Percentiles rank a stretch among this genome's conserved stretches.
Evolutionary conservation across 129 eudicot genomes (phyloP).

Genomic region (Lactuca saligna): DNA sequence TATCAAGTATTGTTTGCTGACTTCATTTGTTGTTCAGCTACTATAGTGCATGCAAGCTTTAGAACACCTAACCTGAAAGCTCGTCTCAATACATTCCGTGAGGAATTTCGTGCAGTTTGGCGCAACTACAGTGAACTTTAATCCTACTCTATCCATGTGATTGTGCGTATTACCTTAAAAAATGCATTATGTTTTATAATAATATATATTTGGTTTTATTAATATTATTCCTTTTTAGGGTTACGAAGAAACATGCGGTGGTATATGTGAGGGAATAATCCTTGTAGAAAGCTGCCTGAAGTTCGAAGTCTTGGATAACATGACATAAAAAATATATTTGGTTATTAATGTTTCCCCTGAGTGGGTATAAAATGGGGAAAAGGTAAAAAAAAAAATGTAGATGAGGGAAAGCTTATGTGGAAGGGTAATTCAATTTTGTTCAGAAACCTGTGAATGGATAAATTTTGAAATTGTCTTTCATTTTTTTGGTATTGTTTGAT

Average conservation of each 20-base stretch:
- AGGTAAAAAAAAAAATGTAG: not conserved
- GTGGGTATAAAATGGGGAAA: constrained; percentile 5
- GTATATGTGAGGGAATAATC: constrained; percentile 29
- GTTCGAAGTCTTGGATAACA: constrained; percentile 19
- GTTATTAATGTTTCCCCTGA: not conserved
- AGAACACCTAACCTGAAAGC: constrained; percentile 97
- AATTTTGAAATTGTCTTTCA: not conserved
- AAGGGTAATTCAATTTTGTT: constrained; percentile 12
- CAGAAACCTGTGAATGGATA: constrained; percentile 13
- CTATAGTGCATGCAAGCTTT: constrained; percentile 83
- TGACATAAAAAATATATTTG: constrained; percentile 16
- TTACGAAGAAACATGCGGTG: constrained; percentile 23
- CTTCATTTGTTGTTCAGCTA: constrained; percentile 48
- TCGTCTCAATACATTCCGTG: constrained; percentile 93
- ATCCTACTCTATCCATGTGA: constrained; percentile 28
- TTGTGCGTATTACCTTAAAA: constrained; percentile 19
- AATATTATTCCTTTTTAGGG: constrained; percentile 5
- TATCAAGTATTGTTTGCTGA: constrained; percentile 13
- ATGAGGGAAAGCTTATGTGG: not conserved
- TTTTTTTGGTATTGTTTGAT: constrained; percentile 4
- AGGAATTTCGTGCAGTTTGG: constrained; percentile 99
- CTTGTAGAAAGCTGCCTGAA: constrained; percentile 24
- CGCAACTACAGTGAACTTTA: constrained; percentile 94
- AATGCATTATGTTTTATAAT: constrained; percentile 12
- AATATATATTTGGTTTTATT: constrained; percentile 1